phyloP scores from a whole-genome alignment of 192 early-diverging fungal species.

The Coemansia furcata region DNA sequence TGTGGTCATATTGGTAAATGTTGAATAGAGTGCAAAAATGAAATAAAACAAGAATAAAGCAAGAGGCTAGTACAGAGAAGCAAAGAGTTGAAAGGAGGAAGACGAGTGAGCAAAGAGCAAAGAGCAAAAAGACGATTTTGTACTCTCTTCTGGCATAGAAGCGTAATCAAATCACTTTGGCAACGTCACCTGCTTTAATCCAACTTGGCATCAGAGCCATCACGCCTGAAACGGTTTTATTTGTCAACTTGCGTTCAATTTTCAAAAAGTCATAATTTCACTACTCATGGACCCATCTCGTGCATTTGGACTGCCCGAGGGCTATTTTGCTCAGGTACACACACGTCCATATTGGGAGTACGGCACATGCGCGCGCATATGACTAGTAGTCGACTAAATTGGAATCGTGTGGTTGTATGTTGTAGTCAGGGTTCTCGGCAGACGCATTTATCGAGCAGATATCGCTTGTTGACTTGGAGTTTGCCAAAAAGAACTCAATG shows the following conservation, averaged over 20 bases:
- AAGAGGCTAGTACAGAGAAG: neutral
- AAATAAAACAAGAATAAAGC: neutral
- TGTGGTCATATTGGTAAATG: neutral
- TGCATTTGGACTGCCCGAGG: slow-evolving; percentile 45
- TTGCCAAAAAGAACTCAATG: slow-evolving; percentile 52
- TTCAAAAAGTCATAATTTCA: neutral
- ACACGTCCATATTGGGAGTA: neutral
- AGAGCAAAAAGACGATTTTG: neutral
- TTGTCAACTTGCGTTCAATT: neutral
- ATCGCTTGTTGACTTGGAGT: slow-evolving; percentile 50
- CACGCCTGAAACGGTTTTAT: neutral
- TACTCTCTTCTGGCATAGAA: neutral
- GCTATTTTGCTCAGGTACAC: slow-evolving; percentile 50
- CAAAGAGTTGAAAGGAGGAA: neutral
- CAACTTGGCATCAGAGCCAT: neutral
- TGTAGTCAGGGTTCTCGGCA: slow-evolving; percentile 55
- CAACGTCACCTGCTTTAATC: neutral
- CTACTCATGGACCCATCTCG: slow-evolving; percentile 39
- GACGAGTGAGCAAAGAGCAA: neutral
- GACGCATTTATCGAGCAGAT: slow-evolving; percentile 61
- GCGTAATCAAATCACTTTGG: neutral
- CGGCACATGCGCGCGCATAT: neutral
- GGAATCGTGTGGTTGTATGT: neutral
- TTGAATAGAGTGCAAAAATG: neutral
- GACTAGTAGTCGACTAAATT: neutral